Evolutionary conservation across 768 basidiomycete species (phyloP).

Genomic region (Exsudoporus frostii): DNA sequence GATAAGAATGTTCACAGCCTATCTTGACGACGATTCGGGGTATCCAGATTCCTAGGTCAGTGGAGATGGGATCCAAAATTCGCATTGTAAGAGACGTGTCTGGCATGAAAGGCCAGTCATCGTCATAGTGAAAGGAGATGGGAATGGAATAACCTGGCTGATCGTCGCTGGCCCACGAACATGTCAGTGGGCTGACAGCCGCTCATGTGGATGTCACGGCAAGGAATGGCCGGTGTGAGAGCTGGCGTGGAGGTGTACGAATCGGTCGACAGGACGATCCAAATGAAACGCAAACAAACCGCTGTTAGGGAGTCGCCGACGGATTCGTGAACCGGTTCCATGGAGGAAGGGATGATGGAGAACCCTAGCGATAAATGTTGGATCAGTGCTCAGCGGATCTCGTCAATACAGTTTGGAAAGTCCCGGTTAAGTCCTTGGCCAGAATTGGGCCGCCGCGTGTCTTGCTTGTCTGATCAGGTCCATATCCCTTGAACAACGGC

Average conservation of each 20-base stretch:
- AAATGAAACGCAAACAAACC: constrained; percentile 31
- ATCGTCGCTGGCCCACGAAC: neutral
- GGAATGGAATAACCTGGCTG: neutral
- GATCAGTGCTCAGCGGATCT: constrained; percentile 14
- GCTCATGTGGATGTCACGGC: constrained; percentile 16
- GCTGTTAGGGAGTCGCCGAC: constrained; percentile 26
- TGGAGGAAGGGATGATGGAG: constrained; percentile 5
- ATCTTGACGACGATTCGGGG: neutral
- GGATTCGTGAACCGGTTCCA: constrained; percentile 19
- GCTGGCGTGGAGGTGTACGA: neutral
- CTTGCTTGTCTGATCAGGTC: constrained; percentile 23
- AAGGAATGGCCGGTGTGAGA: constrained; percentile 30
- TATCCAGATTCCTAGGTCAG: neutral
- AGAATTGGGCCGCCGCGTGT: constrained; percentile 28
- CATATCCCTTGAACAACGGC: constrained; percentile 26
- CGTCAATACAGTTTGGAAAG: constrained; percentile 1
- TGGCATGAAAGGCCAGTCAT: neutral
- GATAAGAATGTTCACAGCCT: constrained; percentile 5
- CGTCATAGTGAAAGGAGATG: neutral
- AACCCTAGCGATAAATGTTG: constrained; percentile 7
- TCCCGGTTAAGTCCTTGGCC: constrained; percentile 25
- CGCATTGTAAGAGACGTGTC: neutral
- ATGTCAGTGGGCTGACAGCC: neutral
- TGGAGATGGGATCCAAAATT: neutral
- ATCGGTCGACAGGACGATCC: constrained; percentile 25